Evolutionary conservation across 371 early-diverging fungal genomes (phyloP).

Genomic region (Parasitella parasitica): DNA sequence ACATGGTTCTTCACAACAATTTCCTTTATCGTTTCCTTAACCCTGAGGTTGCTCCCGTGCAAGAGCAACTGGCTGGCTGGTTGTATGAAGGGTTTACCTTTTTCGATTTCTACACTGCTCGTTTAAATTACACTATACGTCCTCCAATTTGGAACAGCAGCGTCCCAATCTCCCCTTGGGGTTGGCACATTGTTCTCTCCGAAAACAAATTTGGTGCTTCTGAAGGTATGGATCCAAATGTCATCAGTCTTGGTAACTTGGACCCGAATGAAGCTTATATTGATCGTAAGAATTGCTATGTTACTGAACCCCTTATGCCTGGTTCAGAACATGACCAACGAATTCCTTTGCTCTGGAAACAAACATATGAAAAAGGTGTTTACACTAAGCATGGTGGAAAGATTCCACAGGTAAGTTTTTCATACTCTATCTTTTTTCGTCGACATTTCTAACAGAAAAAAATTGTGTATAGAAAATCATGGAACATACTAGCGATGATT

Average conservation of each 20-base stretch:
- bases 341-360: conserved; percentile 38
- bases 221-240: conserved; percentile 35
- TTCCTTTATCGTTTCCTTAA: conserved; percentile 40
- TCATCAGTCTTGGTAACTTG: conserved; percentile 45
- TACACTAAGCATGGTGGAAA: conserved; percentile 24
- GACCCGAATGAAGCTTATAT: conserved; percentile 24
- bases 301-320: conserved; percentile 30
- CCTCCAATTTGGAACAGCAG: conserved; percentile 43
- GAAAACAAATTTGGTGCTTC: conserved; percentile 39
- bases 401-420: conserved; percentile 25
- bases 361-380: conserved; percentile 22
- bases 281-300: conserved; percentile 41
- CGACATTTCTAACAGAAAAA: not conserved
- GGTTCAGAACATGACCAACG: conserved; percentile 1
- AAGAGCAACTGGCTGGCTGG: conserved; percentile 34
- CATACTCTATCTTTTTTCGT: no score
- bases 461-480: conserved; percentile 10
- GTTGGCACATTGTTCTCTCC: conserved; percentile 31
- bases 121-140: conserved; percentile 36
- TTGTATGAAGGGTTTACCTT: conserved; percentile 46
- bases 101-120: conserved; percentile 46
- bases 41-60: not conserved
- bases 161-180: conserved; percentile 40
- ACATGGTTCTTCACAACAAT: conserved; percentile 41
- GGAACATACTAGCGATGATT: conserved; percentile 18